These are phyloP conservation scores for Corymbia maculata DNA, from an alignment of 345 rosid species.

Conservation along the genomic window DNA sequence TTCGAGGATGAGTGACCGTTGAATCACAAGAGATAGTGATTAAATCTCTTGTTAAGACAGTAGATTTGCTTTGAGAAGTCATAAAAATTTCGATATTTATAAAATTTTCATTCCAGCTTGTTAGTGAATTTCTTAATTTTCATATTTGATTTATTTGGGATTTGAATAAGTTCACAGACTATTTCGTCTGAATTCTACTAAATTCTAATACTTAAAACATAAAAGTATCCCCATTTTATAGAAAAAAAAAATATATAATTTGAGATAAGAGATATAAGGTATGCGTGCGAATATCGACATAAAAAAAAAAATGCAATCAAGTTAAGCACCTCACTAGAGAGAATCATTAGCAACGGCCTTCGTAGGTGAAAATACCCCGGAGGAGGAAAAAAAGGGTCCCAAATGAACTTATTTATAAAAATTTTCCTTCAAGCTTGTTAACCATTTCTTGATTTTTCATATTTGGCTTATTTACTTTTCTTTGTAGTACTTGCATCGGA, in stretches of 20 bases:
- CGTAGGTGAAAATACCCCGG: no score
- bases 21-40: not conserved
- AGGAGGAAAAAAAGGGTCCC: no score
- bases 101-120: not conserved
- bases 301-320: no score
- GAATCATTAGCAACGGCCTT: no score
- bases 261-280: no score
- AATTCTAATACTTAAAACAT: no score
- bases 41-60: not conserved
- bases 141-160: not conserved
- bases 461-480: not conserved
- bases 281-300: no score
- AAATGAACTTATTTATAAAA: not conserved
- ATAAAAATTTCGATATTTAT: not conserved
- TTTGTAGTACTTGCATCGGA: fast-evolving
- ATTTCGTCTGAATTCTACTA: no score
- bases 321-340: no score
- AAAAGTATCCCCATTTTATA: no score
- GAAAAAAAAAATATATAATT: no score
- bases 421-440: not conserved
- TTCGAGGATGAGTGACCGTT: not conserved
- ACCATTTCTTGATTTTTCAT: not conserved
- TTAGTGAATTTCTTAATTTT: not conserved
- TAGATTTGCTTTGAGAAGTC: no score
- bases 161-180: not conserved